These are phyloP conservation scores for Periconia digitata DNA, from an alignment of 2,329 filamentous ascomycete genomes.

Conservation along the genomic window DNA sequence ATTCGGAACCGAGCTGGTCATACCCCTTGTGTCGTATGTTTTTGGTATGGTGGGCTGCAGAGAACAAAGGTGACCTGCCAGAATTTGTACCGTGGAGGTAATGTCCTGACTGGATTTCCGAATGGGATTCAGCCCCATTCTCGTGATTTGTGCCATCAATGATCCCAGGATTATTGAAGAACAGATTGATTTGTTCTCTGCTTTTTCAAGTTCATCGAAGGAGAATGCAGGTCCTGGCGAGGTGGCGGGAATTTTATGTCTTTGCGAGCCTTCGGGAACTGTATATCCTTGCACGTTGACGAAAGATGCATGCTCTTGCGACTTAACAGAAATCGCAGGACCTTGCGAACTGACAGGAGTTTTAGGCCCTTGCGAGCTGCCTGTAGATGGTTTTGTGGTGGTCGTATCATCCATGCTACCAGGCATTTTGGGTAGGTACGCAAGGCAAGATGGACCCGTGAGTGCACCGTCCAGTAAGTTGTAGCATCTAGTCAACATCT, in stretches of 20 bases:
- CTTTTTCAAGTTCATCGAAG: background rate
- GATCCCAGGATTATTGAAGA: conserved; percentile 3
- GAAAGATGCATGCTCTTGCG: too few species aligned
- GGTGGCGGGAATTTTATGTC: background rate
- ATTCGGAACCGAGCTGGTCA: background rate
- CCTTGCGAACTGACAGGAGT: too few species aligned
- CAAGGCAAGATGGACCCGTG: too few species aligned
- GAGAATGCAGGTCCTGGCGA: background rate
- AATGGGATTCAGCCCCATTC: background rate
- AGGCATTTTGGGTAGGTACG: too few species aligned
- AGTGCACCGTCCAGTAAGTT: too few species aligned
- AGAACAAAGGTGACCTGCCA: too few species aligned
- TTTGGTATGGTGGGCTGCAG: background rate
- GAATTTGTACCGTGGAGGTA: too few species aligned
- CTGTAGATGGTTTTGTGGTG: too few species aligned
- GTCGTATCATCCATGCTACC: too few species aligned
- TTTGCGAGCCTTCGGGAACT: background rate
- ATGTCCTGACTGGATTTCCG: background rate
- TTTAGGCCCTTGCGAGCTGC: too few species aligned
- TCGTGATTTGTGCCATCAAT: background rate
- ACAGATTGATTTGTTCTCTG: background rate
- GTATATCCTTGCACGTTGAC: background rate
- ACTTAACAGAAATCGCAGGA: too few species aligned
- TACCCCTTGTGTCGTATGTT: background rate
- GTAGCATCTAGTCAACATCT: too few species aligned